phyloP scores from a whole-genome alignment of 768 basidiomycete species.

The Leucogyrophana mollusca region DNA sequence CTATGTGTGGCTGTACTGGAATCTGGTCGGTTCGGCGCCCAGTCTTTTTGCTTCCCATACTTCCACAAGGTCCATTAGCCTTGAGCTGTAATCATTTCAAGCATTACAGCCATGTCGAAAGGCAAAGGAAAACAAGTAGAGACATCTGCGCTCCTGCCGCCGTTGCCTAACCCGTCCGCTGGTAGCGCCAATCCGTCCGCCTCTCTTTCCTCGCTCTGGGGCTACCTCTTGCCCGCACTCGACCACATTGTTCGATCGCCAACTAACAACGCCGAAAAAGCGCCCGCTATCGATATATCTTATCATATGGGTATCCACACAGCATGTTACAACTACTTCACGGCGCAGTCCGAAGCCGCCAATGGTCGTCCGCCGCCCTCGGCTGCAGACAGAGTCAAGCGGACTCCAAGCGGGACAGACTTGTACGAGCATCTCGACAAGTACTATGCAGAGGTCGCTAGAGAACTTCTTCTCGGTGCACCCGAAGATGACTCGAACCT shows the following conservation, averaged over 20 bases:
- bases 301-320: conserved; percentile 80
- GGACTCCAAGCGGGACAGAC: conserved; percentile 55
- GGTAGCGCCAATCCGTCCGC: conserved; percentile 74
- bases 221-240: conserved; percentile 70
- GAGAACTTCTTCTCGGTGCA: conserved; percentile 59
- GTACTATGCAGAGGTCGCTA: conserved; percentile 61
- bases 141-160: conserved; percentile 23
- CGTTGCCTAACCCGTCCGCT: conserved; percentile 52
- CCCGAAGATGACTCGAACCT: conserved; percentile 67
- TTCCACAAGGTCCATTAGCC: no score
- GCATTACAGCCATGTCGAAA: conserved; percentile 24
- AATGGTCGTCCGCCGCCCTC: conserved; percentile 21
- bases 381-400: conserved; percentile 21
- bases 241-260: conserved; percentile 77
- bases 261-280: conserved; percentile 55
- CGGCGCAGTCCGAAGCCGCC: conserved; percentile 51
- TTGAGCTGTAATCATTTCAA: no score
- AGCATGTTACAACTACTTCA: conserved; percentile 81
- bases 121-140: conserved; percentile 29
- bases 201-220: conserved; percentile 71
- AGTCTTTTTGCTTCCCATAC: no score
- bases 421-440: conserved; percentile 73
- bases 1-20: no score
- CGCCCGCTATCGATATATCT: conserved; percentile 67
- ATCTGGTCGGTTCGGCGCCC: no score